Evolutionary conservation across 2,329 filamentous ascomycete species (phyloP), one percentile per base, ranked within the genome.

Genomic region (Helotiales sp.): DNA sequence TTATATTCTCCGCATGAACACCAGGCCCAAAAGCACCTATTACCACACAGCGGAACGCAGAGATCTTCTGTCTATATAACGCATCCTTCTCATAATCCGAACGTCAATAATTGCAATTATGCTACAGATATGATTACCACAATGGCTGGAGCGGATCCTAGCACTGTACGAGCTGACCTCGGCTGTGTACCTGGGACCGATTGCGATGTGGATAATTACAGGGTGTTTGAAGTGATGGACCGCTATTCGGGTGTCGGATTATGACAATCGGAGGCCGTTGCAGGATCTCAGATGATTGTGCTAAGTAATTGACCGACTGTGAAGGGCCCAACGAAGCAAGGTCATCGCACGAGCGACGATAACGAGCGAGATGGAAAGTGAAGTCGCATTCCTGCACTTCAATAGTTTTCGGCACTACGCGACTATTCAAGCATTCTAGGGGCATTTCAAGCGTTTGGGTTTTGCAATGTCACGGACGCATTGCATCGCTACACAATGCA

Each of bases 211-310:
- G 70, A 75, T 51, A 78, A 77, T 61, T 63, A 71, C 1, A 57
- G 72, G 12, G 72, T 77, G 1, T 78, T 77, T 61, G 70, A 73
- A 52, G 70, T 77, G 12, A 76, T 79, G 72, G 76, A 79, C 58
- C 72, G 71, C 49, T 79, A 79, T 62, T 67, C 71, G 1, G 67
- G 66, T 44, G 54, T 61, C 52, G 61, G 59, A 1, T 61, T 66
- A 66, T 65, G 54, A 59, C 49, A 38, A 49, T 25, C 40, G 47
- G 24, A 55, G 52, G 36, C 19, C 15, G 27, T 27, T 12, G 19
- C 24, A 27, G 22, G 12, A 24, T 12, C 38, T 12, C 24, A 12
- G 38, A 25, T 44, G n/a, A 24, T 44, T 22, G 24, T 40, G 4
- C 22, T 24, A 15, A 44, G 22, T 13, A 8, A 44, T 24, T 44